Conservation (phyloP, 2,329 filamentous ascomycete genomes). For the Botrytis cinerea region DNA sequence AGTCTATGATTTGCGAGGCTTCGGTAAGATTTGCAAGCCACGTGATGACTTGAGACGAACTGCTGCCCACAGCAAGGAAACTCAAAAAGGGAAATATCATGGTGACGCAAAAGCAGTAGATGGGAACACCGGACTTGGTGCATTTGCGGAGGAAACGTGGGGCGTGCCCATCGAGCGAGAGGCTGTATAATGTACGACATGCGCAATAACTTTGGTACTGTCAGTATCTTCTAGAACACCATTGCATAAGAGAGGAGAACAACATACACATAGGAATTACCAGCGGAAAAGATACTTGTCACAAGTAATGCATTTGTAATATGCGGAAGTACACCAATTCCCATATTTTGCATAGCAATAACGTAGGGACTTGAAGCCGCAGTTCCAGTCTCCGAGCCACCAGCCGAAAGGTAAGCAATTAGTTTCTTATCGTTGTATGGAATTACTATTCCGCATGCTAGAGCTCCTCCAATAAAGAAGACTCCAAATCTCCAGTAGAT, state of each 20-base stretch:
- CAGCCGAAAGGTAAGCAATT: constrained; percentile 38
- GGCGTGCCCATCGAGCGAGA: constrained; percentile 66
- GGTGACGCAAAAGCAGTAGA: constrained; percentile 66
- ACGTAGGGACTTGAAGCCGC: constrained; percentile 48
- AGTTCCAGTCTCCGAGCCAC: constrained; percentile 51
- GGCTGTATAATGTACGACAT: constrained; percentile 68
- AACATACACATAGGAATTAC: constrained; percentile 55
- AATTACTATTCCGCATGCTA: constrained; percentile 66
- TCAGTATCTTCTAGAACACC: not conserved
- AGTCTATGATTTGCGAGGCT: constrained; percentile 73
- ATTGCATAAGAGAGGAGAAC: not conserved
- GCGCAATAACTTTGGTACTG: constrained; percentile 53
- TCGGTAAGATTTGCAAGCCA: constrained; percentile 59
- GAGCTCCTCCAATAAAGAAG: constrained; percentile 70
- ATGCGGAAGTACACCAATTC: constrained; percentile 65
- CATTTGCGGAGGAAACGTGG: constrained; percentile 62
- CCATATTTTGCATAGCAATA: constrained; percentile 64
- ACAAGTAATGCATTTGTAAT: constrained; percentile 66
- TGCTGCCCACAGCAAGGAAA: constrained; percentile 66
- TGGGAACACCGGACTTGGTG: constrained; percentile 57
- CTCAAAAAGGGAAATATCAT: constrained; percentile 69
- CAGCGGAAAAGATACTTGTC: constrained; percentile 65
- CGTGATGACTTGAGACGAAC: constrained; percentile 44
- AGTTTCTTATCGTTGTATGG: constrained; percentile 63
- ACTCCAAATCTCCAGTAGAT: constrained; percentile 71